Evolutionary conservation across 2,329 filamentous ascomycete genomes (phyloP).

Genomic region (Trematosphaeria pertusa): DNA sequence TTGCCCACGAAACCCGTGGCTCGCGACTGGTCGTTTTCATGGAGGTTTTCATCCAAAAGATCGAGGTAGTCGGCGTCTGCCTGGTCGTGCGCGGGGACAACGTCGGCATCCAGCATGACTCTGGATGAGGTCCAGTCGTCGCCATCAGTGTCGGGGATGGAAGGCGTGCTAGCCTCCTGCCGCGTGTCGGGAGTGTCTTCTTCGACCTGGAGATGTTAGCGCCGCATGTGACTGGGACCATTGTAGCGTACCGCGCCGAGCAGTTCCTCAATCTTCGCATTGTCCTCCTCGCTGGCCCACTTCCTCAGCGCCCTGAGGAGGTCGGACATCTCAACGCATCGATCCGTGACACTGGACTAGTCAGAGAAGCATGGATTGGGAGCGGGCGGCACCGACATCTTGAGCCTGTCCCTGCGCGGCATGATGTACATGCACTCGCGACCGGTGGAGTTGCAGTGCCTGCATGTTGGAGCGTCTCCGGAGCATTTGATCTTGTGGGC

Average conservation of each 20-base stretch:
- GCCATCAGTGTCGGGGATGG: constrained; percentile 26
- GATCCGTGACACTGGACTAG: constrained; percentile 34
- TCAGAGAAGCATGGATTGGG: constrained; percentile 16
- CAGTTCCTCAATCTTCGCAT: constrained; percentile 29
- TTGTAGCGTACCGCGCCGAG: constrained; percentile 26
- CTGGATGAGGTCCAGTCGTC: constrained; percentile 19
- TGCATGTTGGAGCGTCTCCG: constrained; percentile 45
- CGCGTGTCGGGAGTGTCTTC: constrained; percentile 31
- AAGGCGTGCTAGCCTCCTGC: constrained; percentile 16
- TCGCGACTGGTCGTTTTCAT: constrained; percentile 28
- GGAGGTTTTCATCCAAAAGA: constrained; percentile 37
- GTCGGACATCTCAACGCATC: constrained; percentile 35
- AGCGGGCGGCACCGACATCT: constrained; percentile 32
- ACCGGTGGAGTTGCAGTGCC: constrained; percentile 42
- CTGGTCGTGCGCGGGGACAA: constrained; percentile 17
- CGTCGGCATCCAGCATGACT: constrained; percentile 11
- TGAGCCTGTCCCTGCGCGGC: constrained; percentile 47
- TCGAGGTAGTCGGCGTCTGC: constrained; percentile 28
- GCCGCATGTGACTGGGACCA: background rate
- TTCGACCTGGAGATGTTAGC: constrained; percentile 32
- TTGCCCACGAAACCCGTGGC: constrained; percentile 45
- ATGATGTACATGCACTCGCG: constrained; percentile 49
- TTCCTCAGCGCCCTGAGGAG: constrained; percentile 26
- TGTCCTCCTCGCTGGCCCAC: constrained; percentile 27
- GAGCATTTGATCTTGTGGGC: constrained; percentile 51